Percentiles rank a stretch among this genome's conserved stretches.
Conservation (phyloP, 441 rosid species). For the Populus hybrid region DNA sequence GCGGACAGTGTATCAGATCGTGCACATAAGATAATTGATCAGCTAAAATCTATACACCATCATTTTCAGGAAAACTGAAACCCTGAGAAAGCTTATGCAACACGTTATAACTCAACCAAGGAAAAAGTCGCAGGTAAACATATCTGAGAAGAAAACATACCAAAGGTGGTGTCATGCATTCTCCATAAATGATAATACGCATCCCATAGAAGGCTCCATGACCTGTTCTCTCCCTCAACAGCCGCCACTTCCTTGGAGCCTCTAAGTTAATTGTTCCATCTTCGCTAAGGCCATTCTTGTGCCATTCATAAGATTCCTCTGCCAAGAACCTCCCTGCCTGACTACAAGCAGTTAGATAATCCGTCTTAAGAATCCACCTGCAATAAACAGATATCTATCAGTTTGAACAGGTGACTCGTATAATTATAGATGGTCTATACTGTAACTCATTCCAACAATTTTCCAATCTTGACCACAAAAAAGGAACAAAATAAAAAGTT, state of each 20-base stretch:
- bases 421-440: too few species aligned
- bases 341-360: too few species aligned
- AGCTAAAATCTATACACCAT: neutral
- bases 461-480: too few species aligned
- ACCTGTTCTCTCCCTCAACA: slow-evolving; percentile 72
- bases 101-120: neutral
- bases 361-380: too few species aligned
- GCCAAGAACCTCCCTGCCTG: too few species aligned
- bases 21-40: neutral
- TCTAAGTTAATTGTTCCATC: slow-evolving; percentile 81
- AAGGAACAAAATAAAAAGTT: too few species aligned
- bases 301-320: too few species aligned
- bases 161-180: slow-evolving; percentile 83
- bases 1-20: neutral
- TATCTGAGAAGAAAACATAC: slow-evolving; percentile 40
- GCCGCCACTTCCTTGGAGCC: slow-evolving; percentile 93
- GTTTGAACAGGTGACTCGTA: too few species aligned
- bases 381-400: too few species aligned
- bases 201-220: slow-evolving; percentile 89
- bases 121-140: neutral
- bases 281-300: slow-evolving; percentile 62
- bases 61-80: neutral
- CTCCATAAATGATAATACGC: slow-evolving; percentile 80
- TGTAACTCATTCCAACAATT: too few species aligned
- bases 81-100: neutral